Conservation (phyloP, 2,329 filamentous ascomycete species). For the Kalmusia sp. region DNA sequence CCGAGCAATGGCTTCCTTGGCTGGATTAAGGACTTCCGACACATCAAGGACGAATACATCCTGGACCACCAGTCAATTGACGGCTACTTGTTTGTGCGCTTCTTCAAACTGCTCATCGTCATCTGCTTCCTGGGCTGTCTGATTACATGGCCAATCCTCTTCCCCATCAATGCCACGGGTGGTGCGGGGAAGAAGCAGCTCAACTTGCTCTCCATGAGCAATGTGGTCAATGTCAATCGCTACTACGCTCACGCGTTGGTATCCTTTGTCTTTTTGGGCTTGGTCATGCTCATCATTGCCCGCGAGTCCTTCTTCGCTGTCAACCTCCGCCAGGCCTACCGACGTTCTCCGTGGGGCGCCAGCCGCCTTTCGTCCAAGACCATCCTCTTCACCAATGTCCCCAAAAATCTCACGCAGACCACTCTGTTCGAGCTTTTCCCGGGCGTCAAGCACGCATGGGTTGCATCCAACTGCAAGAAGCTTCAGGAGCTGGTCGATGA, state of each 20-base stretch:
- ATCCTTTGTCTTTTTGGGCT: conserved; percentile 51
- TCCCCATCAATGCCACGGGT: conserved; percentile 55
- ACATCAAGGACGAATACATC: conserved; percentile 53
- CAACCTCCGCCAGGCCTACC: conserved; percentile 57
- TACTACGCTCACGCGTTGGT: conserved; percentile 55
- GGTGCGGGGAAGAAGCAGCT: conserved; percentile 46
- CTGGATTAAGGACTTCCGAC: conserved; percentile 59
- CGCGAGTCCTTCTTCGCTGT: conserved; percentile 56
- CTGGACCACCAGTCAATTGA: conserved; percentile 58
- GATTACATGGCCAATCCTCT: conserved; percentile 56
- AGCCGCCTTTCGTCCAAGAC: conserved; percentile 55
- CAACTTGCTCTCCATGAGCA: conserved; percentile 49
- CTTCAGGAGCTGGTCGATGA: conserved; percentile 53
- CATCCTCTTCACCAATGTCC: conserved; percentile 57
- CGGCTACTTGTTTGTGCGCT: conserved; percentile 56
- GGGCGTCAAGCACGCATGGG: conserved; percentile 54
- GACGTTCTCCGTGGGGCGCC: conserved; percentile 52
- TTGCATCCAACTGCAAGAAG: conserved; percentile 54
- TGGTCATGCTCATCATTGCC: conserved; percentile 54
- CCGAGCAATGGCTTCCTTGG: conserved; percentile 55
- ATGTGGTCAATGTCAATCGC: conserved; percentile 43
- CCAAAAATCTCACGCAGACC: conserved; percentile 49
- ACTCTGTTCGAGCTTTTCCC: conserved; percentile 49
- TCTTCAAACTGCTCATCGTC: conserved; percentile 53
- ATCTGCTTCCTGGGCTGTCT: conserved; percentile 52